phyloP scores from a whole-genome alignment of 2,329 filamentous ascomycete species.

The Claviceps digitariae region DNA sequence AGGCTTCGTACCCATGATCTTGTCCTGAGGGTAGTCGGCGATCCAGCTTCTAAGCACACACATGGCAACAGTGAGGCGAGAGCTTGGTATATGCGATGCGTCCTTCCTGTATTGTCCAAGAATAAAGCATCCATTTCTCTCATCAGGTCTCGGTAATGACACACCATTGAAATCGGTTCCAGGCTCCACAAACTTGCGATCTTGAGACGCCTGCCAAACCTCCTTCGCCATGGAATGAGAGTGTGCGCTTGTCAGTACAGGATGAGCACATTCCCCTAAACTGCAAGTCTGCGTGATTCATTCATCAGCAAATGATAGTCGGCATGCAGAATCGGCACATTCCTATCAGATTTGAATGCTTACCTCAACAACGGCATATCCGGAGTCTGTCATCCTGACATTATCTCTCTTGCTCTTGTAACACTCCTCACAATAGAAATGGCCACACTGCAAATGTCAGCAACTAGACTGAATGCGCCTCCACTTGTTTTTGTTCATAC shows the following conservation, averaged over 20 bases:
- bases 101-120: slow-evolving; percentile 5
- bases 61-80: slow-evolving; percentile 20
- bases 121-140: slow-evolving; percentile 12
- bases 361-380: not conserved
- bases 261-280: not conserved
- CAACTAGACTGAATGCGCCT: not conserved
- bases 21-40: slow-evolving; percentile 18
- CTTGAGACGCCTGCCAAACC: not conserved
- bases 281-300: not conserved
- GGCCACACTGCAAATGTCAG: slow-evolving; percentile 18
- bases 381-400: not conserved
- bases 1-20: slow-evolving; percentile 23
- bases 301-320: not conserved
- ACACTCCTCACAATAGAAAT: slow-evolving; percentile 19
- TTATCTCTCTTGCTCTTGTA: not conserved
- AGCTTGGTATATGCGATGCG: slow-evolving; percentile 11
- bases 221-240: not conserved
- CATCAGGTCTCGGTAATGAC: not conserved
- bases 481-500: not conserved
- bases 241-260: not conserved
- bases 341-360: not conserved
- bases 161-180: slow-evolving; percentile 12
- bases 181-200: slow-evolving; percentile 4
- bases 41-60: slow-evolving; percentile 20
- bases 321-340: not conserved